Percentiles rank a stretch among this genome's conserved stretches.
These are phyloP conservation scores for Pezicula radicicola DNA, from an alignment of 2,329 filamentous ascomycete species.

Conservation along the genomic window DNA sequence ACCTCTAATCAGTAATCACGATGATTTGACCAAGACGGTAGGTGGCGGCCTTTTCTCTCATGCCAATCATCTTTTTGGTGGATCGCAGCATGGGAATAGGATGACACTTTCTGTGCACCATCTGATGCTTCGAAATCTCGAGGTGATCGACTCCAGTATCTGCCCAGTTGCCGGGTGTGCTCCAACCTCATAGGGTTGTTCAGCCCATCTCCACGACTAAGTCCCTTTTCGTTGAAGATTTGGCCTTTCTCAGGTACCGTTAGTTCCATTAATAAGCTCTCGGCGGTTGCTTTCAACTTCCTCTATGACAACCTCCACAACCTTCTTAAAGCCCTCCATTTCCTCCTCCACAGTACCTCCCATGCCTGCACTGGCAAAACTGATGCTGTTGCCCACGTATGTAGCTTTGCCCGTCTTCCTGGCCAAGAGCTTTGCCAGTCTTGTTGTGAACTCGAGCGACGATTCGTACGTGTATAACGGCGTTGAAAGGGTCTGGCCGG, in stretches of 20 bases:
- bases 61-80: too few relatives aligned
- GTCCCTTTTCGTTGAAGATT: too few relatives aligned
- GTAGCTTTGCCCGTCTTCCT: conserved; percentile 68
- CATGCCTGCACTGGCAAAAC: conserved; percentile 68
- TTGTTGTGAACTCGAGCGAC: conserved; percentile 82
- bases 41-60: too few relatives aligned
- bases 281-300: conserved; percentile 41
- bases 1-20: too few relatives aligned
- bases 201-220: too few relatives aligned
- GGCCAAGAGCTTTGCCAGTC: conserved; percentile 81
- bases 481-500: conserved; percentile 68
- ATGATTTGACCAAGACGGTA: too few relatives aligned
- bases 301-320: conserved; percentile 66
- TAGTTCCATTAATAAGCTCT: conserved; percentile 14
- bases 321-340: conserved; percentile 78
- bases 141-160: too few relatives aligned
- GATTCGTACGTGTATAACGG: conserved; percentile 72
- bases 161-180: too few relatives aligned
- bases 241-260: background rate
- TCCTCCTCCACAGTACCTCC: conserved; percentile 89
- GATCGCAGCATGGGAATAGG: too few relatives aligned
- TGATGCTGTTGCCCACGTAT: conserved; percentile 90
- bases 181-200: too few relatives aligned
- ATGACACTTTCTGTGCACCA: too few relatives aligned
- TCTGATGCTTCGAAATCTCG: too few relatives aligned